Evolutionary conservation across 2,329 filamentous ascomycete species (phyloP).

Genomic region (Aspergillus sp.): DNA sequence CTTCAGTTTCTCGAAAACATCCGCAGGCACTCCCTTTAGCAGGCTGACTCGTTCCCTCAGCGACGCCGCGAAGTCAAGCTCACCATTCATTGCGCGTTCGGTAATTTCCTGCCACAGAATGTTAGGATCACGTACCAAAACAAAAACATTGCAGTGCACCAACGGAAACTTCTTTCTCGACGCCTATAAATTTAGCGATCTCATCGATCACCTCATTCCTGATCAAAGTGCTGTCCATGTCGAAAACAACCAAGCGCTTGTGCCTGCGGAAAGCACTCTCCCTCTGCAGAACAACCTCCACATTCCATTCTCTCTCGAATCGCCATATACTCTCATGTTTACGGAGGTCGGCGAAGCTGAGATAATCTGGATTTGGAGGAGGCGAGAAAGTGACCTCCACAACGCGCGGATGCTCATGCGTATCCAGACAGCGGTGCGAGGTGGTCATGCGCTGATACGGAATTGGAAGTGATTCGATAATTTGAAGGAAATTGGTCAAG

Average conservation of each 20-base stretch:
- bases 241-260: conserved; percentile 88
- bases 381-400: conserved; percentile 55
- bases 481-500: conserved; percentile 56
- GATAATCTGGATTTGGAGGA: conserved; percentile 48
- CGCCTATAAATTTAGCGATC: conserved; percentile 78
- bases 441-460: conserved; percentile 51
- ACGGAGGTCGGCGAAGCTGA: conserved; percentile 65
- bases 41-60: conserved; percentile 78
- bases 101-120: conserved; percentile 66
- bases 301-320: conserved; percentile 86
- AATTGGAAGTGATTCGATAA: conserved; percentile 50
- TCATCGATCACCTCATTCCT: conserved; percentile 97
- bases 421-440: conserved; percentile 50
- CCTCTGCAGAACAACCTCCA: conserved; percentile 75
- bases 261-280: conserved; percentile 74
- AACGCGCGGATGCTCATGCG: conserved; percentile 49
- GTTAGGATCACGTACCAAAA: conserved; percentile 9
- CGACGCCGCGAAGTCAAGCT: conserved; percentile 85
- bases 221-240: conserved; percentile 98
- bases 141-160: conserved; percentile 32
- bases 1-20: conserved; percentile 76
- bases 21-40: conserved; percentile 74
- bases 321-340: conserved; percentile 79
- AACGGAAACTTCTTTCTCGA: conserved; percentile 73
- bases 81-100: conserved; percentile 89